phyloP scores from a whole-genome alignment of 202 grass and related monocot genomes.

The Carex sylvatica region DNA sequence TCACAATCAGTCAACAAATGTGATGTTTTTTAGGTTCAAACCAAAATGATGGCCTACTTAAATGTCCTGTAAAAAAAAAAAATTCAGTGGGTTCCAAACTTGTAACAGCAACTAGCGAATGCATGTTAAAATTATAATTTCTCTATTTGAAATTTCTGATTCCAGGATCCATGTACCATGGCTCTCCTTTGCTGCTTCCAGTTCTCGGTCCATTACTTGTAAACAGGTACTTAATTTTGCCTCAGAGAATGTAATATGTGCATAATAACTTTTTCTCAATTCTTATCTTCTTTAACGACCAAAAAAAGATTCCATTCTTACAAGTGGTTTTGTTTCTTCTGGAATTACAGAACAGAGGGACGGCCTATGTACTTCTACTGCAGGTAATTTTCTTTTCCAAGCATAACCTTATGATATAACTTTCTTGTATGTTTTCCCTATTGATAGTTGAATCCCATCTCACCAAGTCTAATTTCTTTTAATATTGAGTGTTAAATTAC shows the following conservation, averaged over 20 bases:
- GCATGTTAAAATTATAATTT: constrained; percentile 1
- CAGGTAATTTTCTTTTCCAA: constrained; percentile 48
- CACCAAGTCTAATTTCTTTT: background rate
- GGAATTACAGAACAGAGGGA: constrained; percentile 52
- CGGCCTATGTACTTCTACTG: constrained; percentile 59
- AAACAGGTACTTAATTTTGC: constrained; percentile 48
- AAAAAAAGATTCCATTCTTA: background rate
- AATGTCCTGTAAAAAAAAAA: background rate
- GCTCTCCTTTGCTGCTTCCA: constrained; percentile 78
- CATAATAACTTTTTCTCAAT: constrained; percentile 12
- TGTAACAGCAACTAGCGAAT: background rate
- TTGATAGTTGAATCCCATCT: background rate
- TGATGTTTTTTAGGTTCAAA: background rate
- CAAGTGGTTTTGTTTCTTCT: constrained; percentile 32
- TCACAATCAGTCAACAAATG: background rate
- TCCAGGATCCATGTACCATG: constrained; percentile 97
- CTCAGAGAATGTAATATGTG: constrained; percentile 19
- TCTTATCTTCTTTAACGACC: background rate
- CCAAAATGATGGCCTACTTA: background rate
- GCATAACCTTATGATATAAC: background rate
- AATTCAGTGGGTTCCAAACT: background rate
- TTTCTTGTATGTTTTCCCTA: constrained; percentile 16
- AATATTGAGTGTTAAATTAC: background rate
- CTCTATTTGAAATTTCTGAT: constrained; percentile 16
- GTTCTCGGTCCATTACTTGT: constrained; percentile 68